Base-by-base conservation (phyloP, 495 filamentous ascomycete species). In the Hypomontagnella submonticulosa region DNA sequence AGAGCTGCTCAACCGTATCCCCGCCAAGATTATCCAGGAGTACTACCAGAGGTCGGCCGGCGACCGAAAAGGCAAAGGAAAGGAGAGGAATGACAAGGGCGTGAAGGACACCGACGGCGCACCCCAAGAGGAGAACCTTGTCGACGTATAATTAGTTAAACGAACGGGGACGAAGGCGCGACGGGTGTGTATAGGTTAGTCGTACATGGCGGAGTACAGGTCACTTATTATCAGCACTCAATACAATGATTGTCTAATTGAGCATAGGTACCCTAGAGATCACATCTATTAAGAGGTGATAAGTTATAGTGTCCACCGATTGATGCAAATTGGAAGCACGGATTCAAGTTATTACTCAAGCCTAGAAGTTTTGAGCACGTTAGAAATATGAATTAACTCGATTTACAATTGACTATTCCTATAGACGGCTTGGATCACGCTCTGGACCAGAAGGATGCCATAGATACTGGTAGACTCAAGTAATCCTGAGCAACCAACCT, bases 1-100 rank as follows among this genome's bases (percentile, higher is more conserved):
- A 84, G 96, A 98, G 71, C 81, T 97, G 70, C 89, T 99, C 69
- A 99, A 98, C 80, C 91, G 93, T 80, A 96, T 99, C 73, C 96
- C 95, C 50, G 89, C 91, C 82, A 94, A 96, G 78, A 80, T 96
- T 43, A 84, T 99, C 59, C 88, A 96, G 71, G 90, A 97, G 77
- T 99, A 89, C 80, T 99, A 98, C 79, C 84, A 88, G 66, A 85
- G 96, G 60, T 87, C 86, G 20, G 79, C 74, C n/a, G 69, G 81
- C n/a, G 82, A 85, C 58, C 77, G 87, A 54, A 87, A 88, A 79
- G 85, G 82, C 20, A 86, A 87, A 74, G 82, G 75, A 40, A 84
- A 83, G 69, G 82, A 80, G 71, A 92, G 88, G 38, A 85, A 83
- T 64, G 91, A 93, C 73, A 89, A 88, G 74, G 80, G 80, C 32